Percentiles rank a stretch among this genome's conserved stretches.
These are phyloP conservation scores for Komagataella pseudopastoris DNA, from an alignment of 805 yeast genomes.

Conservation along the genomic window DNA sequence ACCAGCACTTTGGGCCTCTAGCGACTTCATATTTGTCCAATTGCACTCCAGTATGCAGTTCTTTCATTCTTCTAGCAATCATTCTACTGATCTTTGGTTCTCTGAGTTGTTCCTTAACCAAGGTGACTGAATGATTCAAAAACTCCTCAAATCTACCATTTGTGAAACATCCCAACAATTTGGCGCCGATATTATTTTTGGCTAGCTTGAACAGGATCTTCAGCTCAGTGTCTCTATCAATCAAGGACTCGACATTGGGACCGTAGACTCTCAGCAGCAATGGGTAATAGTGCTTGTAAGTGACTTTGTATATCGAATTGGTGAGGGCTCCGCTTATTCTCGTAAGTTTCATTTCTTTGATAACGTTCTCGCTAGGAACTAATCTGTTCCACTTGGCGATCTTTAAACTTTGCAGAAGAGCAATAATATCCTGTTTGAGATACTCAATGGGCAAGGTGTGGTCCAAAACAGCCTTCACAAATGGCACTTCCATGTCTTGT, in stretches of 20 bases:
- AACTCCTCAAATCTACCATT: slow-evolving; percentile 95
- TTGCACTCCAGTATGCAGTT: slow-evolving; percentile 70
- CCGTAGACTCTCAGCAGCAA: slow-evolving; percentile 79
- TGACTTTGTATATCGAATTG: slow-evolving; percentile 69
- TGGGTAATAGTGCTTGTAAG: slow-evolving; percentile 31
- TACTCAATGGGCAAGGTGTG: slow-evolving; percentile 72
- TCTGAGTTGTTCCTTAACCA: slow-evolving; percentile 61
- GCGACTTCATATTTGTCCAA: slow-evolving; percentile 41
- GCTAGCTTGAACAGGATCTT: slow-evolving; percentile 62
- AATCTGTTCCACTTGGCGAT: slow-evolving; percentile 74
- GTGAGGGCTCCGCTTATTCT: slow-evolving; percentile 91
- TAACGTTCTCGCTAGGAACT: slow-evolving; percentile 15
- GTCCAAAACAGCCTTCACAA: slow-evolving; percentile 48
- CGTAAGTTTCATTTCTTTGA: slow-evolving; percentile 33
- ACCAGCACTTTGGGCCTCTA: slow-evolving; percentile 60
- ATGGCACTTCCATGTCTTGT: not conserved
- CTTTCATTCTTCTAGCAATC: slow-evolving; percentile 94
- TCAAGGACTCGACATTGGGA: slow-evolving; percentile 69
- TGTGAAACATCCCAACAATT: slow-evolving; percentile 72
- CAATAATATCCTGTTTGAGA: slow-evolving; percentile 68
- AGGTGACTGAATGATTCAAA: slow-evolving; percentile 67
- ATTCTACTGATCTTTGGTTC: slow-evolving; percentile 64
- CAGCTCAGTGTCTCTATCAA: slow-evolving; percentile 77
- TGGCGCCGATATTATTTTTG: slow-evolving; percentile 73
- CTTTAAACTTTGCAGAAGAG: slow-evolving; percentile 45